Evolutionary conservation across 2,329 filamentous ascomycete genomes (phyloP).

Genomic region (Trichoderma asperellum): DNA sequence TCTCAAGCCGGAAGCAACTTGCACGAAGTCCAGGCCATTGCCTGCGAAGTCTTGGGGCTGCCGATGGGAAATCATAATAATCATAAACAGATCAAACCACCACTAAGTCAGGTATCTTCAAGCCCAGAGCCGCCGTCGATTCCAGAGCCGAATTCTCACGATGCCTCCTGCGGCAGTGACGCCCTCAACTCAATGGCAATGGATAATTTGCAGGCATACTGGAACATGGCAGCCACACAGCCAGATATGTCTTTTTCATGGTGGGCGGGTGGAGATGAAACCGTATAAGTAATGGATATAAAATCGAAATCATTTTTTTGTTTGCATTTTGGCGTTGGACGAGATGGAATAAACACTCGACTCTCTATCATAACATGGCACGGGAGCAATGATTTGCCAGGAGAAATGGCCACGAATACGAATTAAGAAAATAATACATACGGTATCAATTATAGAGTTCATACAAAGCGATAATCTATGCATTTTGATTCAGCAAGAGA

Average conservation of each 20-base stretch:
- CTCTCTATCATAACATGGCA: background rate
- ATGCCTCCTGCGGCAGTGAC: background rate
- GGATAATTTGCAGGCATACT: conserved; percentile 22
- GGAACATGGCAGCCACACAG: conserved; percentile 14
- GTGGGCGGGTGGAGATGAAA: conserved; percentile 7
- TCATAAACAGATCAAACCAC: background rate
- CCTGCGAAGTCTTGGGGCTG: conserved; percentile 38
- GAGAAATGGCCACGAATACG: background rate
- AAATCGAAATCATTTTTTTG: background rate
- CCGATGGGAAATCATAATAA: background rate
- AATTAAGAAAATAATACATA: background rate
- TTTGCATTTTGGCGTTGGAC: background rate
- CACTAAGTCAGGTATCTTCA: background rate
- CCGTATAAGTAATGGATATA: background rate
- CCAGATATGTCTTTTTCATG: conserved; percentile 16
- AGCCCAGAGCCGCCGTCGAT: background rate
- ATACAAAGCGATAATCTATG: background rate
- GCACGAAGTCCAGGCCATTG: conserved; percentile 46
- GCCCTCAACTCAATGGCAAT: conserved; percentile 3
- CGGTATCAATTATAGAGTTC: background rate
- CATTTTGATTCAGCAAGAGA: background rate
- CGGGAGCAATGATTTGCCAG: background rate
- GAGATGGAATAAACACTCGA: background rate
- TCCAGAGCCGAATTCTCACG: background rate
- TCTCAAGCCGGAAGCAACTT: conserved; percentile 43